These are phyloP conservation scores for Amoebophrya sp. DNA, from an alignment of 169 alveolate genomes.

Conservation along the genomic window DNA sequence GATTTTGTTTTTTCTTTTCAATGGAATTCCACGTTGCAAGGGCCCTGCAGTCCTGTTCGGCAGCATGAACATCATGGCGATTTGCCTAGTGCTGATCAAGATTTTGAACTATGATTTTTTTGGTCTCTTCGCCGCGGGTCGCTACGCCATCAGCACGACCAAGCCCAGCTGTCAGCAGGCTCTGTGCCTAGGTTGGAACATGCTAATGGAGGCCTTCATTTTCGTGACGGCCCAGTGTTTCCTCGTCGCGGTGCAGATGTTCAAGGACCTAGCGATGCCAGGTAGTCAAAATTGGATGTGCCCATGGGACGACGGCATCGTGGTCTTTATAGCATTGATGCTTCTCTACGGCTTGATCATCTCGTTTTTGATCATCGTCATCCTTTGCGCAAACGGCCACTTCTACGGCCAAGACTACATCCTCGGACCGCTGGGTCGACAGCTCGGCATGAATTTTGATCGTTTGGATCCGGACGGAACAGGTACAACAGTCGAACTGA, in stretches of 20 bases:
- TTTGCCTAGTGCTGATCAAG: neutral
- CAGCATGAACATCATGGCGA: neutral
- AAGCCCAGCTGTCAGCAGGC: conserved; percentile 19
- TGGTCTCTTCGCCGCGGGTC: conserved; percentile 17
- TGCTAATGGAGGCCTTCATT: neutral
- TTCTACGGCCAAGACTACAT: conserved; percentile 32
- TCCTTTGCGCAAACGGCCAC: conserved; percentile 32
- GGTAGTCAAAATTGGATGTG: conserved; percentile 28
- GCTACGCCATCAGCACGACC: conserved; percentile 11
- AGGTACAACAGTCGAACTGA: too few species aligned
- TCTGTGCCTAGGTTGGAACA: neutral
- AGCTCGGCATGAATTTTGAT: neutral
- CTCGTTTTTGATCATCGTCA: neutral
- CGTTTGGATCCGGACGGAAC: conserved; percentile 30
- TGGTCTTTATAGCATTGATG: neutral
- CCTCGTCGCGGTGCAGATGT: conserved; percentile 7
- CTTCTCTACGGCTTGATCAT: neutral
- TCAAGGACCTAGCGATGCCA: neutral
- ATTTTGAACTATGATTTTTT: conserved; percentile 28
- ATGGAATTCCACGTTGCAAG: conserved; percentile 27
- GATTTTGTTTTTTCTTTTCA: neutral
- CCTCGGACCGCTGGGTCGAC: conserved; percentile 18
- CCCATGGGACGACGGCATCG: conserved; percentile 27
- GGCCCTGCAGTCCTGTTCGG: conserved; percentile 29
- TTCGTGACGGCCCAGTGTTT: neutral